Base-by-base conservation (phyloP, 2,329 filamentous ascomycete species). In the Ophiostoma triangulosporum region DNA sequence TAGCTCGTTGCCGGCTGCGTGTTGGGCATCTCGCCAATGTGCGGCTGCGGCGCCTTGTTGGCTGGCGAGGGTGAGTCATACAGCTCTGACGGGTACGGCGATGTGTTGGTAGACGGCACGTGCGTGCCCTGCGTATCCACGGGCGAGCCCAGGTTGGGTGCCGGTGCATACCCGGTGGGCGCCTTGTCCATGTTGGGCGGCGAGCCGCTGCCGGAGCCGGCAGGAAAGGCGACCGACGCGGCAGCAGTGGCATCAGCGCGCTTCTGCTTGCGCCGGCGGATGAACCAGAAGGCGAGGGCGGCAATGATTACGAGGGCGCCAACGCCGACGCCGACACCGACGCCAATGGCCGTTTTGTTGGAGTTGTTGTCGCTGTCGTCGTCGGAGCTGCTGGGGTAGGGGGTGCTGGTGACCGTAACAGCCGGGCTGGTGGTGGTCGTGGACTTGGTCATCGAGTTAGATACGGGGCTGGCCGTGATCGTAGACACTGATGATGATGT, bases 301-400 rank as follows among this genome's bases (percentile, higher is more conserved):
- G 6, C 29, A 6, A 33, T n/a, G 38, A 12, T 5, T n/a, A 8
- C 26, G 3, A 51, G 1, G 2, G n/a, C 35, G 7, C 33, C 11
- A 6, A 38, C 48, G 8, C 50, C 32, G 35, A 40, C 36, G 20
- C 51, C 54, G 36, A 55, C 56, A 12, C 54, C 55, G 40, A 58
- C 45, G 33, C 53, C 55, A 24, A 57, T 43, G 33, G 48, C 56
- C 1, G 32, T 48, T 29, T 53, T 54, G 48, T 51, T 33, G 31
- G 9, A 12, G 31, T 14, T 33, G 31, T 14, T 33, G 9, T 11
- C 11, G n/a, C n/a, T n/a, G n/a, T n/a, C n/a, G n/a, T n/a, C n/a
- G n/a, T n/a, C n/a, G n/a, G n/a, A n/a, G n/a, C n/a, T n/a, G n/a
- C n/a, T n/a, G n/a, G n/a, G n/a, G n/a, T n/a, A n/a, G 31, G 31